Evolutionary conservation across 2,329 filamentous ascomycete genomes (phyloP).

Genomic region (Diplodia mutila): DNA sequence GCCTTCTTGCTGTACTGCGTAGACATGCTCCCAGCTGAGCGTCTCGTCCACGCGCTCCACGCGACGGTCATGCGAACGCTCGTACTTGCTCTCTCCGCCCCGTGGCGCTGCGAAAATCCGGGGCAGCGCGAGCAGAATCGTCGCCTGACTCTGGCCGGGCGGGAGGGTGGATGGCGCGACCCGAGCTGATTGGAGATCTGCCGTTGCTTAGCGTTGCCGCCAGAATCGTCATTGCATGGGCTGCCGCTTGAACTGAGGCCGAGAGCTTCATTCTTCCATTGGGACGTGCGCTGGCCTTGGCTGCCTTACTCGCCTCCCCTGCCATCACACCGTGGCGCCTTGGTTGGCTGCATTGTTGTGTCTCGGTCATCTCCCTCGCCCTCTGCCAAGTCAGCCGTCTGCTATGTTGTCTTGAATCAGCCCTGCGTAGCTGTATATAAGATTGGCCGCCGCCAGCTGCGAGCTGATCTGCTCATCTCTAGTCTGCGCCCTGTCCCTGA

Average conservation of each 20-base stretch:
- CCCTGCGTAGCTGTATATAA: background rate
- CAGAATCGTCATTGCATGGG: conserved; percentile 7
- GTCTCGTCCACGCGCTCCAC: conserved; percentile 1
- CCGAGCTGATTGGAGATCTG: conserved; percentile 22
- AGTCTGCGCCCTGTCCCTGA: background rate
- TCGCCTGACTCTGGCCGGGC: conserved; percentile 8
- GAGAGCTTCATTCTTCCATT: background rate
- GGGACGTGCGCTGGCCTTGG: conserved; percentile 6
- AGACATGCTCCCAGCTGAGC: conserved; percentile 1
- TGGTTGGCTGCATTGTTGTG: background rate
- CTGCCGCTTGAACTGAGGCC: background rate
- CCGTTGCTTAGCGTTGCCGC: conserved; percentile 1
- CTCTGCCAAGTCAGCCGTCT: background rate
- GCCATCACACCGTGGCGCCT: background rate
- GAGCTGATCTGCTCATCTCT: background rate
- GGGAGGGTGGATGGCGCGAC: background rate
- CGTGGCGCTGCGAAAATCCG: conserved; percentile 12
- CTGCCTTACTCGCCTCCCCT: background rate
- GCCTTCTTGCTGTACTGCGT: background rate
- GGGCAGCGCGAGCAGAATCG: conserved; percentile 13
- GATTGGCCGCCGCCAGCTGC: background rate
- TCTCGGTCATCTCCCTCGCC: conserved; percentile 1
- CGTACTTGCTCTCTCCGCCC: background rate
- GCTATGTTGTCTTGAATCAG: conserved; percentile 10
- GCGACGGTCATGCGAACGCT: conserved; percentile 11